Conservation (phyloP, 2,329 filamentous ascomycete species). For the Rhynchosporium agropyri region DNA sequence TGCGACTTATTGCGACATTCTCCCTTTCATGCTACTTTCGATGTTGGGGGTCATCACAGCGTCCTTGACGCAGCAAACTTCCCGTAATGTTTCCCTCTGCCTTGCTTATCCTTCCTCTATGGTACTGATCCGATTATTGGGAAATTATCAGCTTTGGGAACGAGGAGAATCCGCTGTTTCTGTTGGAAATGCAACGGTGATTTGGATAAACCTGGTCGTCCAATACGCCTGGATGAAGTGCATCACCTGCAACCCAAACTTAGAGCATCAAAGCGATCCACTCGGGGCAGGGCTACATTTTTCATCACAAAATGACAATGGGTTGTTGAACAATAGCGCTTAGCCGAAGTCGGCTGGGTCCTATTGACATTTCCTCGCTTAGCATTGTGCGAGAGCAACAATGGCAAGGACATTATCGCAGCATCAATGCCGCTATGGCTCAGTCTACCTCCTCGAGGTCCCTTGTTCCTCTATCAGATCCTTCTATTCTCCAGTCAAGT, state of each 20-base stretch:
- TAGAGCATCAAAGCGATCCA: neutral
- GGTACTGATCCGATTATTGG: too few relatives aligned
- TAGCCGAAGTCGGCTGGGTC: neutral
- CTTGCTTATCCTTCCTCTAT: too few relatives aligned
- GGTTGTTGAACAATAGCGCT: conserved; percentile 11
- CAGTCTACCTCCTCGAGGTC: neutral
- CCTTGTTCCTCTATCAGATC: neutral
- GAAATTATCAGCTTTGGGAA: too few relatives aligned
- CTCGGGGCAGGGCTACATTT: neutral
- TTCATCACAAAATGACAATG: neutral
- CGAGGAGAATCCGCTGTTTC: too few relatives aligned
- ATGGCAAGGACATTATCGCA: neutral
- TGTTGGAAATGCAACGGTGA: neutral
- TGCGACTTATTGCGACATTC: too few relatives aligned
- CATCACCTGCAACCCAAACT: neutral
- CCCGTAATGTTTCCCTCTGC: too few relatives aligned
- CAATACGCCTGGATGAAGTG: neutral
- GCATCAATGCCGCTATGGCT: neutral
- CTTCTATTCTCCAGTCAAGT: neutral
- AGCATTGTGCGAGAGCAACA: conserved; percentile 6
- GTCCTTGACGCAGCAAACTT: too few relatives aligned
- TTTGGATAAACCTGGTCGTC: neutral
- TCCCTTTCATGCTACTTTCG: too few relatives aligned
- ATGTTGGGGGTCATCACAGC: too few relatives aligned
- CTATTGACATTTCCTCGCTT: conserved; percentile 9